Evolutionary conservation across 2,329 filamentous ascomycete genomes (phyloP).

Genomic region (Stemphylium lycopersici): DNA sequence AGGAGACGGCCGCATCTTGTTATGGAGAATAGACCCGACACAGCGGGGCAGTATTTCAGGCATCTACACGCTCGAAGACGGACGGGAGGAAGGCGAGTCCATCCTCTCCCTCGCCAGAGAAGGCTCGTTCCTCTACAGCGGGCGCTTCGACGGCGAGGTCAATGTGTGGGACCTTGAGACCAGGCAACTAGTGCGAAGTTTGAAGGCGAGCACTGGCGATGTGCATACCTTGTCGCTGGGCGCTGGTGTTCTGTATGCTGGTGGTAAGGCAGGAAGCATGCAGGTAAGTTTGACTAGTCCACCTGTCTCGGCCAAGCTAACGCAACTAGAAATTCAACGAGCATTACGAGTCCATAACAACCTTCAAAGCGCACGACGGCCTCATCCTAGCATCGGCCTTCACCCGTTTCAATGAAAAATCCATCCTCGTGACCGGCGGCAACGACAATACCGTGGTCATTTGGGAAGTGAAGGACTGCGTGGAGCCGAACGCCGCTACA

Average conservation of each 20-base stretch:
- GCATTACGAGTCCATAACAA: slow-evolving; percentile 78
- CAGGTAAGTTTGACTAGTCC: slow-evolving; percentile 60
- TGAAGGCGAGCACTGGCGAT: slow-evolving; percentile 80
- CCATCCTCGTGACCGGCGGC: slow-evolving; percentile 92
- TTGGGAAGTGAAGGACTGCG: slow-evolving; percentile 75
- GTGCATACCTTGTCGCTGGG: slow-evolving; percentile 86
- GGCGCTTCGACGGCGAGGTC: slow-evolving; percentile 83
- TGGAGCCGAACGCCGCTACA: slow-evolving; percentile 51
- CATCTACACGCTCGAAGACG: slow-evolving; percentile 70
- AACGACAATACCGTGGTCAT: slow-evolving; percentile 90
- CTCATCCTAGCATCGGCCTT: slow-evolving; percentile 85
- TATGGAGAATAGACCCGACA: slow-evolving; percentile 78
- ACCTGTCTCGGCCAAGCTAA: slow-evolving; percentile 22
- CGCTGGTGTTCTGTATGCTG: slow-evolving; percentile 84
- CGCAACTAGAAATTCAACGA: slow-evolving; percentile 70
- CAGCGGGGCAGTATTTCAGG: slow-evolving; percentile 69
- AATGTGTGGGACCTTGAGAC: slow-evolving; percentile 98
- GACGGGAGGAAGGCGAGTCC: slow-evolving; percentile 62
- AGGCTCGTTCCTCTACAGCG: slow-evolving; percentile 90
- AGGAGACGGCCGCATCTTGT: slow-evolving; percentile 90
- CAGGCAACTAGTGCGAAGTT: slow-evolving; percentile 82
- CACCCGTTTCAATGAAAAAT: slow-evolving; percentile 70
- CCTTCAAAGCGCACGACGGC: slow-evolving; percentile 84
- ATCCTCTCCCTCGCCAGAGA: slow-evolving; percentile 83
- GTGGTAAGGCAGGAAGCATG: slow-evolving; percentile 84